phyloP scores from a whole-genome alignment of 345 rosid genomes.

The Gossypium raimondii region DNA sequence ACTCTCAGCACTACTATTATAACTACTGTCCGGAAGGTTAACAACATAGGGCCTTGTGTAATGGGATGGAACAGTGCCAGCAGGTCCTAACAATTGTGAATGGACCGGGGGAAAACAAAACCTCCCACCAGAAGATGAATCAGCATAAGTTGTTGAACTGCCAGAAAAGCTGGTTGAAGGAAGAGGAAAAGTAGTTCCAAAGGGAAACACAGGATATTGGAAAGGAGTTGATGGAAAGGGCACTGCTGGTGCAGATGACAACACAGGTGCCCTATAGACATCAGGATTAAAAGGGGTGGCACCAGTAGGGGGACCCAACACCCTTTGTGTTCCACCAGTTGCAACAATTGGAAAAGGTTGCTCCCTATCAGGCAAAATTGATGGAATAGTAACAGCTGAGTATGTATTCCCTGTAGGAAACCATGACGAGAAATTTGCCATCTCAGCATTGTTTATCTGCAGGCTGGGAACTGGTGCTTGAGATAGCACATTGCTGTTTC shows the following conservation, averaged over 20 bases:
- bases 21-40: conserved; percentile 52
- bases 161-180: conserved; percentile 60
- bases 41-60: conserved; percentile 60
- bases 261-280: conserved; percentile 56
- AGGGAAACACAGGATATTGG: conserved; percentile 69
- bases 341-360: conserved; percentile 56
- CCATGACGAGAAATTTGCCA: conserved; percentile 64
- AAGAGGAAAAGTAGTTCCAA: conserved; percentile 56
- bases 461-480: conserved; percentile 52
- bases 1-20: conserved; percentile 38
- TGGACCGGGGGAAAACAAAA: conserved; percentile 56
- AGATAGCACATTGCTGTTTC: conserved; percentile 40
- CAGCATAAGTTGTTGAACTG: conserved; percentile 60
- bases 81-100: conserved; percentile 60
- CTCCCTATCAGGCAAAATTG: conserved; percentile 61
- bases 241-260: conserved; percentile 73
- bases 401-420: conserved; percentile 51
- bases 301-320: conserved; percentile 48
- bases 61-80: conserved; percentile 49
- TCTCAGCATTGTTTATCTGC: conserved; percentile 41
- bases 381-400: conserved; percentile 55
- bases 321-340: conserved; percentile 56
- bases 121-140: conserved; percentile 65
- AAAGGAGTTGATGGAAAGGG: conserved; percentile 59
- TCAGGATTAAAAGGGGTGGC: conserved; percentile 61